Conservation (phyloP, 2,329 filamentous ascomycete genomes). For the Pleochaeta shiraiana region DNA sequence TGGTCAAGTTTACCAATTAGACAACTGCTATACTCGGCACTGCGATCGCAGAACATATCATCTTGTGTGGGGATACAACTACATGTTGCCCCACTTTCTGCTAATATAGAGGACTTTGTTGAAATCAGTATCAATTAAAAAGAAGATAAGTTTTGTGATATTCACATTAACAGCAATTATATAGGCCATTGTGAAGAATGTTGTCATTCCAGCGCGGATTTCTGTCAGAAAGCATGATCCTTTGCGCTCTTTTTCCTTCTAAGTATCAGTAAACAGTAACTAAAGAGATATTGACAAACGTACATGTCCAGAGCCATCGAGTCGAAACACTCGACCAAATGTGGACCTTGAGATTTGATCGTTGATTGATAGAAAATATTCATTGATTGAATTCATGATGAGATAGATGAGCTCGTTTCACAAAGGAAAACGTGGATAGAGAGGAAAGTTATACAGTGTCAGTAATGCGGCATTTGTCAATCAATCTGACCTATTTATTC, state of each 20-base stretch:
- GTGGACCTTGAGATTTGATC: constrained; percentile 17
- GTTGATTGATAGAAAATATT: constrained; percentile 6
- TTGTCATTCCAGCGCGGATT: constrained; percentile 57
- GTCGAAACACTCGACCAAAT: constrained; percentile 36
- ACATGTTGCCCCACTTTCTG: constrained; percentile 58
- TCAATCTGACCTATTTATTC: not conserved
- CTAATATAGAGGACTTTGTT: constrained; percentile 47
- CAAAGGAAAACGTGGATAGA: constrained; percentile 9
- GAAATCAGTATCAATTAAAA: constrained; percentile 18
- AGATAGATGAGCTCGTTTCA: constrained; percentile 5
- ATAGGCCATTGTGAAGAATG: constrained; percentile 27
- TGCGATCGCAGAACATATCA: constrained; percentile 9
- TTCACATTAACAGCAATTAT: constrained; percentile 18
- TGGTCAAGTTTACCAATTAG: constrained; percentile 17
- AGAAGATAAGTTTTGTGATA: not conserved
- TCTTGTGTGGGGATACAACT: constrained; percentile 26
- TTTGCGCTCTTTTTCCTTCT: constrained; percentile 41
- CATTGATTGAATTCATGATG: constrained; percentile 8
- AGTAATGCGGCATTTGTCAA: not conserved
- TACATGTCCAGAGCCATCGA: constrained; percentile 45
- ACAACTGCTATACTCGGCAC: constrained; percentile 24
- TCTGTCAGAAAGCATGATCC: constrained; percentile 54
- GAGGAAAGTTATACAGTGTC: constrained; percentile 7
- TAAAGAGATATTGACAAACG: constrained; percentile 11
- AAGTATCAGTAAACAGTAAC: constrained; percentile 4